Conservation (phyloP, 148 eudicot species). For the Heliosperma pusillum region DNA sequence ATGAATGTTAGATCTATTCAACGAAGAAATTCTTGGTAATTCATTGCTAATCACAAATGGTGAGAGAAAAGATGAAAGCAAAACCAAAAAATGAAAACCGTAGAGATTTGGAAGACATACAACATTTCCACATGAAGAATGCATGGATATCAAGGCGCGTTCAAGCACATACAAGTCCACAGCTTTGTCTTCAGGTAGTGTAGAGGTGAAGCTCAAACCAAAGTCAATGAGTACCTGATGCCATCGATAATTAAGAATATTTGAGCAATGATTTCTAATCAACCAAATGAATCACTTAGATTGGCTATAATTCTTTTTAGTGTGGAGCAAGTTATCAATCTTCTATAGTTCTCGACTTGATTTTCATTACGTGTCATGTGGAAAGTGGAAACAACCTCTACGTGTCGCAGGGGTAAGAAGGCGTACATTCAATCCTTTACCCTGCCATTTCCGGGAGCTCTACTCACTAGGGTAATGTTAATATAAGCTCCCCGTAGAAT, state of each 20-base stretch:
- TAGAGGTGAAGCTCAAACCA: slow-evolving; percentile 84
- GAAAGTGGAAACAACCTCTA: background rate
- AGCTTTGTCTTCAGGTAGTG: slow-evolving; percentile 96
- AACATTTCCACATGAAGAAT: slow-evolving; percentile 96
- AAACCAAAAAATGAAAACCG: background rate
- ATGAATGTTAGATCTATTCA: no score
- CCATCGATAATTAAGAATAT: background rate
- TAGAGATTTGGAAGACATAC: slow-evolving; percentile 33
- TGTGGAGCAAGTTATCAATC: background rate
- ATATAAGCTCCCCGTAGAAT: background rate
- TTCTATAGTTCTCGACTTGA: background rate
- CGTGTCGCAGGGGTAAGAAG: background rate
- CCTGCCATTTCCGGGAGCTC: background rate
- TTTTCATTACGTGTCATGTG: background rate
- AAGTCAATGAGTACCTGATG: slow-evolving; percentile 83
- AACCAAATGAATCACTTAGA: background rate
- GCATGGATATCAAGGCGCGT: slow-evolving; percentile 91
- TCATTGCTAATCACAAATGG: background rate
- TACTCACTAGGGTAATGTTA: background rate
- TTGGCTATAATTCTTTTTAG: background rate
- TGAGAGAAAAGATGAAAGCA: background rate
- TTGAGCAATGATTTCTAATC: background rate
- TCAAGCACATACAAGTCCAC: slow-evolving; percentile 91
- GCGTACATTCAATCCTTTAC: background rate
- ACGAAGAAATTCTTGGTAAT: background rate